Conservation (phyloP, 2,329 filamentous ascomycete genomes). For the Penicillium glabrum region DNA sequence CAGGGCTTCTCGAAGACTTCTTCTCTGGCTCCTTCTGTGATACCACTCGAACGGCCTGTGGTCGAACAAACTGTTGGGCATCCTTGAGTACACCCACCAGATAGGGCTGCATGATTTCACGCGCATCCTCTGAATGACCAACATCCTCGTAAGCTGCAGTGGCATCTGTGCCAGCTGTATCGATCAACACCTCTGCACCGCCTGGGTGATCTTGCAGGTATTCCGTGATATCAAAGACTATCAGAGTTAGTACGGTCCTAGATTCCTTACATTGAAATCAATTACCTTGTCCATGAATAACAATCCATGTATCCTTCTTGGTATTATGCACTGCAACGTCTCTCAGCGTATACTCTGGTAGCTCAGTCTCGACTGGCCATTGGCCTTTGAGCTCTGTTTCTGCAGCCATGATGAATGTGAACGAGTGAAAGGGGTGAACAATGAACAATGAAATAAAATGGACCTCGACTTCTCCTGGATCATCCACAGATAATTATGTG, state of each 20-base stretch:
- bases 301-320: conserved; percentile 54
- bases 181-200: conserved; percentile 41
- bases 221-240: conserved; percentile 61
- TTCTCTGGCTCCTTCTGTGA: conserved; percentile 10
- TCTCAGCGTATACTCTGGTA: conserved; percentile 25
- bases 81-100: conserved; percentile 27
- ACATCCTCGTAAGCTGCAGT: conserved; percentile 45
- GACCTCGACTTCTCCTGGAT: background rate
- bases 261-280: background rate
- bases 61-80: conserved; percentile 16
- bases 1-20: conserved; percentile 30
- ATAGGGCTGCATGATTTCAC: conserved; percentile 41
- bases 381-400: conserved; percentile 12
- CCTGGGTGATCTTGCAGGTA: conserved; percentile 61
- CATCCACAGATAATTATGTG: background rate
- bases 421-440: background rate
- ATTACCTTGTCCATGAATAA: conserved; percentile 57
- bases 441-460: background rate
- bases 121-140: conserved; percentile 48
- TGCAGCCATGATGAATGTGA: background rate
- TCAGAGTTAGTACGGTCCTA: background rate
- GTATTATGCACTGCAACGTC: conserved; percentile 52
- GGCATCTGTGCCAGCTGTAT: conserved; percentile 44
- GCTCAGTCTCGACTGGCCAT: conserved; percentile 7
- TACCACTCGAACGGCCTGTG: conserved; percentile 23